Evolutionary conservation across 495 filamentous ascomycete genomes (phyloP).

Genomic region (Penicillium lividum): DNA sequence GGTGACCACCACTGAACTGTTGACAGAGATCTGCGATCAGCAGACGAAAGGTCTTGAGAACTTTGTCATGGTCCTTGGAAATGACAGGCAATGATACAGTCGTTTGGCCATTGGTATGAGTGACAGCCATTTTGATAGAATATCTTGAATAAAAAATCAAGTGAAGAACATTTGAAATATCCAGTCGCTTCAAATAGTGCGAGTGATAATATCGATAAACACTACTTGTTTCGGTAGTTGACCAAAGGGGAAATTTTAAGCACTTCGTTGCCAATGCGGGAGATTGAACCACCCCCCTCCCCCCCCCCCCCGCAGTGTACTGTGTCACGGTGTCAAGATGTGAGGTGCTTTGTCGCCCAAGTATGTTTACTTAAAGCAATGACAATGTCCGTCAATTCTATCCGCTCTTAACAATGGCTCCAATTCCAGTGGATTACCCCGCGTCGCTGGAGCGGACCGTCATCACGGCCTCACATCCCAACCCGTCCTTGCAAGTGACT

Average conservation of each 20-base stretch:
- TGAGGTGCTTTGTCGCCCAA: slow-evolving; percentile 7
- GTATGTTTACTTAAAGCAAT: slow-evolving; percentile 12
- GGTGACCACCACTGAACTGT: slow-evolving; percentile 60
- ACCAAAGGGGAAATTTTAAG: slow-evolving; percentile 11
- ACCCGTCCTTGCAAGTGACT: slow-evolving; percentile 58
- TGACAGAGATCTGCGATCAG: slow-evolving; percentile 61
- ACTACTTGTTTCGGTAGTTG: slow-evolving; percentile 13
- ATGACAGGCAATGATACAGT: not conserved
- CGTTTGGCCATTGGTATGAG: slow-evolving; percentile 15
- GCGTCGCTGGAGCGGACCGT: slow-evolving; percentile 8
- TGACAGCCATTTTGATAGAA: slow-evolving; percentile 17
- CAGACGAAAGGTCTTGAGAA: slow-evolving; percentile 52
- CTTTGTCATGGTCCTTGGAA: slow-evolving; percentile 42
- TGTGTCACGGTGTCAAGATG: not conserved
- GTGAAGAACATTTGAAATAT: not conserved
- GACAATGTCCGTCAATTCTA: slow-evolving; percentile 3
- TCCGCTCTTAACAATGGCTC: slow-evolving; percentile 12
- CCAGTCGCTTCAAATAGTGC: slow-evolving; percentile 12
- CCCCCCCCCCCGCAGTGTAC: too few species aligned
- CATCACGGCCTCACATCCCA: slow-evolving; percentile 35
- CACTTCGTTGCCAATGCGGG: not conserved
- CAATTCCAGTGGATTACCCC: slow-evolving; percentile 18
- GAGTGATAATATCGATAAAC: slow-evolving; percentile 8
- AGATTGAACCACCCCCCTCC: slow-evolving; percentile 4
- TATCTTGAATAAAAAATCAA: not conserved